Conservation (phyloP, 179 eudicot genomes). For the Drosera spatulata region DNA sequence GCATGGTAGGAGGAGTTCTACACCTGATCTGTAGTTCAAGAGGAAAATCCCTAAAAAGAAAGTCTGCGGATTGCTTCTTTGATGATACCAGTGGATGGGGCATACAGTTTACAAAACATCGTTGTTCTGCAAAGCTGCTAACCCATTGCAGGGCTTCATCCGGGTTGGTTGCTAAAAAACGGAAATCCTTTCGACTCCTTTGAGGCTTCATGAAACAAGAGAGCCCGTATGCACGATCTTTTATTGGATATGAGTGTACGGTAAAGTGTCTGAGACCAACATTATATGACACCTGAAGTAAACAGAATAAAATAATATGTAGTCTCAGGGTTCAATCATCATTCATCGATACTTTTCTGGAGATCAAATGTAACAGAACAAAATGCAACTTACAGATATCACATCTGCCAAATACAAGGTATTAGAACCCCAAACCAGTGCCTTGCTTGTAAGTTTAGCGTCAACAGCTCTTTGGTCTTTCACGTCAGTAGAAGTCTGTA, state of each 20-base stretch:
- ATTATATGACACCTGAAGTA: conserved; percentile 70
- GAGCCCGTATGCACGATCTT: conserved; percentile 42
- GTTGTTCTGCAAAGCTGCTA: conserved; percentile 93
- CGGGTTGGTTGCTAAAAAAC: conserved; percentile 70
- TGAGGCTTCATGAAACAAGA: conserved; percentile 54
- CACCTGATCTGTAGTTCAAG: conserved; percentile 58
- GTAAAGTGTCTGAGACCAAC: conserved; percentile 83
- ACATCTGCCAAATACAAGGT: conserved; percentile 73
- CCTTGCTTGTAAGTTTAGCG: conserved; percentile 96
- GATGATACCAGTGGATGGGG: conserved; percentile 90
- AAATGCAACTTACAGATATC: conserved; percentile 54
- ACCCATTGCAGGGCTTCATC: conserved; percentile 97
- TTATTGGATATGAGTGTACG: conserved; percentile 76
- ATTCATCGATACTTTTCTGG: background rate
- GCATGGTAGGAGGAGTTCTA: conserved; percentile 84
- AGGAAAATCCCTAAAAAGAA: conserved; percentile 44
- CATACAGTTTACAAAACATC: conserved; percentile 77
- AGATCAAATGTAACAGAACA: background rate
- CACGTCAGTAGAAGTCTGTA: conserved; percentile 49
- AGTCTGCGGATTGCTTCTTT: conserved; percentile 71
- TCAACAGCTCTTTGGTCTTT: conserved; percentile 44
- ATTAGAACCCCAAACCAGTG: conserved; percentile 79
- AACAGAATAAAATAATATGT: conserved; percentile 3
- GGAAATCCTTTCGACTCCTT: conserved; percentile 75
- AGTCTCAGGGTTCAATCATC: background rate